Evolutionary conservation across 2,329 filamentous ascomycete genomes (phyloP).

Genomic region (Cercospora sp.): DNA sequence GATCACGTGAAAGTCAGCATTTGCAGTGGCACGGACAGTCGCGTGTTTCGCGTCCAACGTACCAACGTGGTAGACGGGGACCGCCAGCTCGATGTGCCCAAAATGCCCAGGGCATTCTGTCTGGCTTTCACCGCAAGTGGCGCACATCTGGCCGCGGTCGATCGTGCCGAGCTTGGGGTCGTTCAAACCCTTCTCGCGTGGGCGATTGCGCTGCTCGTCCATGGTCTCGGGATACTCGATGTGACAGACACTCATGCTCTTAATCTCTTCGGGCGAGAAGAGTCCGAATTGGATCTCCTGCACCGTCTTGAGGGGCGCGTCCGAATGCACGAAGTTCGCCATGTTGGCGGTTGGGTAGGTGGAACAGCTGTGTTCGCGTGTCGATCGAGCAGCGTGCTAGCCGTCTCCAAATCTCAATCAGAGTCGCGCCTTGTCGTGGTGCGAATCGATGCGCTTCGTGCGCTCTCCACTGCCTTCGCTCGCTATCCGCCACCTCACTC

Average conservation of each 20-base stretch:
- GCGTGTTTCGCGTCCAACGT: slow-evolving; percentile 34
- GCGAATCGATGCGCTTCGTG: slow-evolving; percentile 7
- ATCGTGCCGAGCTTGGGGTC: slow-evolving; percentile 96
- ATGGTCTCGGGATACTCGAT: slow-evolving; percentile 99
- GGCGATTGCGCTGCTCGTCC: slow-evolving; percentile 91
- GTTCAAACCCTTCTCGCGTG: slow-evolving; percentile 87
- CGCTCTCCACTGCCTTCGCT: slow-evolving; percentile 10
- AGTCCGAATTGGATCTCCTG: slow-evolving; percentile 99
- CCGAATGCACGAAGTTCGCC: slow-evolving; percentile 91
- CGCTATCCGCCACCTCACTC: slow-evolving; percentile 30
- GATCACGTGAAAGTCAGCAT: slow-evolving; percentile 38
- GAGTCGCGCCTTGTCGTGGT: neutral
- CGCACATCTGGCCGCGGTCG: slow-evolving; percentile 92
- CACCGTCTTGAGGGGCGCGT: slow-evolving; percentile 93
- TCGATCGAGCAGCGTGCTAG: neutral
- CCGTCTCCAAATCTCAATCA: neutral
- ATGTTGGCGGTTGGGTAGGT: slow-evolving; percentile 58
- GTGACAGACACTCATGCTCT: slow-evolving; percentile 95
- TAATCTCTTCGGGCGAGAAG: slow-evolving; percentile 97
- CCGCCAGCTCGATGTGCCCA: slow-evolving; percentile 95
- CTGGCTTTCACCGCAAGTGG: slow-evolving; percentile 94
- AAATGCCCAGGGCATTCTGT: slow-evolving; percentile 97
- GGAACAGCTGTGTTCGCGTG: neutral
- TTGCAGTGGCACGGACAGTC: neutral
- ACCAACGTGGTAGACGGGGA: slow-evolving; percentile 88